Evolutionary conservation across 495 filamentous ascomycete genomes (phyloP), one percentile per base, ranked within the genome.

Genomic region (Hypoxylon subgilvum): DNA sequence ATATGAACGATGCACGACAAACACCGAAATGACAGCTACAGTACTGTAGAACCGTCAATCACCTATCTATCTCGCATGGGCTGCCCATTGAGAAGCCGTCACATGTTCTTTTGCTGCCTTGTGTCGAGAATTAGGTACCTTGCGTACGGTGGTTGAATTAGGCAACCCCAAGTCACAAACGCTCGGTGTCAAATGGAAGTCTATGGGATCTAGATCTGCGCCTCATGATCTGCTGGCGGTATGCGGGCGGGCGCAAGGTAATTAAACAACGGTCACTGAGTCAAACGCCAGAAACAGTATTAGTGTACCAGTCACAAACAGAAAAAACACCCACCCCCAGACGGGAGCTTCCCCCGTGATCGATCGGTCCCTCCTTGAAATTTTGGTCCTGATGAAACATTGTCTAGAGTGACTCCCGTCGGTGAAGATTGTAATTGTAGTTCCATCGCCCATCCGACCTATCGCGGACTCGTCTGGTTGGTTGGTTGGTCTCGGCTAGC

Each of bases 191-290:
- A 46, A 32, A 41, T 25, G n/a, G n/a, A n/a, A 27, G 23, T 10
- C n/a, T 13, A 19, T 8, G 46, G 12, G 42, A 52, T 62, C 52
- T 62, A 56, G 58, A 62, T 46, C 23, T 45, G 40, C 30, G 45
- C 45, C 52, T 62, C 35, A 47, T 51, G 52, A 51, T 36, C 34
- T 47, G 22, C 10, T 41, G 28, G 23, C 13, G 34, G 46, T 45
- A 52, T 50, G 42, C 14, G 38, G 14, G 52, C 14, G 23, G 30
- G 40, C 27, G 35, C 34, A 46, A 13, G 18, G 51, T 36, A 62
- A 62, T 62, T 62, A 56, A 62, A 47, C 7, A 55, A 6, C 30
- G 30, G 14, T 34, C 28, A 39, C 47, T 17, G 52, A 57, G 41
- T 48, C 46, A 23, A 8, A 13, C 34, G n/a, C n/a, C n/a, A n/a